Evolutionary conservation across 1,284 basidiomycete genomes (phyloP), one percentile per base, ranked within the genome.

Genomic region (Cystobasidium slooffiae): DNA sequence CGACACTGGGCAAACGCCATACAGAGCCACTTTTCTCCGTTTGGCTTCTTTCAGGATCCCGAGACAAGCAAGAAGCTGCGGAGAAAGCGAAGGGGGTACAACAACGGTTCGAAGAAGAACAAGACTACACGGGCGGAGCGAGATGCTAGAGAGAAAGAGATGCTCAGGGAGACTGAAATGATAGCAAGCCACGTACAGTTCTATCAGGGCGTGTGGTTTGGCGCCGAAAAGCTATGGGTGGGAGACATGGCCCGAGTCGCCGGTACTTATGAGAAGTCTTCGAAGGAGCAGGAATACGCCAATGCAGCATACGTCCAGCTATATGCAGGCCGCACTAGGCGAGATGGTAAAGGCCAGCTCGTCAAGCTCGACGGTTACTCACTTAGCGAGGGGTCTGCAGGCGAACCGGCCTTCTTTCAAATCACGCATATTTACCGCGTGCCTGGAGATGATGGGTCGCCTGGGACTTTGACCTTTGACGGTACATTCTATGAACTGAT

Each of bases 201-300:
- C 16, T 73, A 73, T 44, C 70, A 73, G 44, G 56, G 70, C 41
- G 20, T 73, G 20, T 73, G 70, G 70, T 59, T 65, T 22, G 70
- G 70, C 2, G 39, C 37, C 18, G 70, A 73, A 46, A 59, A 62
- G 43, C 43, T 73, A 20, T 73, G 70, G 70, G 51, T 53, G 6
- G 70, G 63, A 12, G 70, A 73, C 16, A 22, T 73, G 24, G 63
- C 66, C 49, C n/a, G 70, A 31, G 24, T 73, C 41, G 51, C 62
- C 16, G 70, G 62, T 10, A 55, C 51, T 14, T 66, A 41, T 51
- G 37, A 12, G 10, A n/a, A 3, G 3, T 31, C 24, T 43, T 24
- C 49, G 22, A 22, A 41, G 16, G 37, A 31, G 39, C 16, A n/a
- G 7, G 41, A 51, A 16, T 3, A 5, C 4, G 16, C 16, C 12